Percentiles rank a stretch among this genome's conserved stretches.
These are phyloP conservation scores for Pyrenochaeta sp. DNA, from an alignment of 2,329 filamentous ascomycete species.

Conservation along the genomic window DNA sequence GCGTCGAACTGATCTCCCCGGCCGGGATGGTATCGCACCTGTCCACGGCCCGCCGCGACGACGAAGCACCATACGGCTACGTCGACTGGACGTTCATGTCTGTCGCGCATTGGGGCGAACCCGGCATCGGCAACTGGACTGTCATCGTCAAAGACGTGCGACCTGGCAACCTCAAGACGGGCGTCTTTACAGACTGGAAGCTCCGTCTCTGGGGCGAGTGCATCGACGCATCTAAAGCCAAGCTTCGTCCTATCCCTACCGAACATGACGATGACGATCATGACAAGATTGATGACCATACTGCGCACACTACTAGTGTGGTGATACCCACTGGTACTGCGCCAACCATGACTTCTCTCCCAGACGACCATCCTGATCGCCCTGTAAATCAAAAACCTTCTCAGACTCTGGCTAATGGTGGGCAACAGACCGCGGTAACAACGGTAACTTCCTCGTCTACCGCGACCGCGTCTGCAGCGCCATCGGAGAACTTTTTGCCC, in stretches of 20 bases:
- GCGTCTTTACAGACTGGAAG: conserved; percentile 89
- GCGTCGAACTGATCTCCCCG: conserved; percentile 89
- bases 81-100: conserved; percentile 99
- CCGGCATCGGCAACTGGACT: conserved; percentile 87
- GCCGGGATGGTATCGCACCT: conserved; percentile 83
- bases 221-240: conserved; percentile 77
- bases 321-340: conserved; percentile 55
- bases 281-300: conserved; percentile 65
- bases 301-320: conserved; percentile 68
- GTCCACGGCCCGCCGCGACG: conserved; percentile 75
- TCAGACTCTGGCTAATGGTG: conserved; percentile 34
- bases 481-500: conserved; percentile 69
- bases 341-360: conserved; percentile 55
- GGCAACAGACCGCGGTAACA: conserved; percentile 29
- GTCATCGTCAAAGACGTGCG: conserved; percentile 86
- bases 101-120: conserved; percentile 95
- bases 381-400: conserved; percentile 68
- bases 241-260: conserved; percentile 79
- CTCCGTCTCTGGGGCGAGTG: conserved; percentile 93
- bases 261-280: conserved; percentile 86
- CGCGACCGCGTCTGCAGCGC: conserved; percentile 27
- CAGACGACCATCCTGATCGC: conserved; percentile 58
- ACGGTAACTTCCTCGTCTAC: conserved; percentile 15
- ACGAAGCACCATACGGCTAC: conserved; percentile 75
- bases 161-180: conserved; percentile 74